A percentile compares a stretch with the other conserved stretches of the same genome.
Evolutionary conservation across 305 asterid genomes (phyloP).

Genomic region (Andrographis paniculata): DNA sequence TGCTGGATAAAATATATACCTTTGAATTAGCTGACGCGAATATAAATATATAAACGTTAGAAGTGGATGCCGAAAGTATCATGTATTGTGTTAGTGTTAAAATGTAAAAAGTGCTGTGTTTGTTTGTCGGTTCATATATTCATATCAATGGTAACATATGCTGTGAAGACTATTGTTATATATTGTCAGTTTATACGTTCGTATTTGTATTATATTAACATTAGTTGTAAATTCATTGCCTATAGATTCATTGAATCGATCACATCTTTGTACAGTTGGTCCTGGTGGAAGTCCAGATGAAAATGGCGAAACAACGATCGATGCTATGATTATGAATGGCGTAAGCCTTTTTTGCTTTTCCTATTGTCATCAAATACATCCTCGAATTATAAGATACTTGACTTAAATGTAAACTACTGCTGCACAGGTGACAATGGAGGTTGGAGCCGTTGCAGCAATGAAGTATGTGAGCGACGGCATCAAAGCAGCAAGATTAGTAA

Average conservation of each 20-base stretch:
- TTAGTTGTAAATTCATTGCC: neutral
- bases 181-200: neutral
- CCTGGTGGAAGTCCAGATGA: conserved; percentile 99
- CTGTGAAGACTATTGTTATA: neutral
- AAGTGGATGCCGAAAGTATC: too few relatives aligned
- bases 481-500: conserved; percentile 74
- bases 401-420: too few relatives aligned
- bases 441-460: conserved; percentile 97
- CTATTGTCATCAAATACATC: neutral
- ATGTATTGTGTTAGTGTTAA: too few relatives aligned
- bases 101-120: too few relatives aligned
- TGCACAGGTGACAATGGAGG: conserved; percentile 92
- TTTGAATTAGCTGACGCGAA: too few relatives aligned
- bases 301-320: conserved; percentile 93
- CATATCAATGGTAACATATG: neutral
- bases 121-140: too few relatives aligned
- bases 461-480: conserved; percentile 79
- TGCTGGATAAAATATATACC: too few relatives aligned
- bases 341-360: conserved; percentile 28
- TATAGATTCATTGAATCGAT: conserved; percentile 3
- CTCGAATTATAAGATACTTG: too few relatives aligned
- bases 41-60: too few relatives aligned
- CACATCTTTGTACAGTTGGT: conserved; percentile 55
- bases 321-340: conserved; percentile 97
- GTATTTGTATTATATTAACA: too few relatives aligned